Base-by-base conservation (phyloP, 148 eudicot species). In the Limonium bicolor region DNA sequence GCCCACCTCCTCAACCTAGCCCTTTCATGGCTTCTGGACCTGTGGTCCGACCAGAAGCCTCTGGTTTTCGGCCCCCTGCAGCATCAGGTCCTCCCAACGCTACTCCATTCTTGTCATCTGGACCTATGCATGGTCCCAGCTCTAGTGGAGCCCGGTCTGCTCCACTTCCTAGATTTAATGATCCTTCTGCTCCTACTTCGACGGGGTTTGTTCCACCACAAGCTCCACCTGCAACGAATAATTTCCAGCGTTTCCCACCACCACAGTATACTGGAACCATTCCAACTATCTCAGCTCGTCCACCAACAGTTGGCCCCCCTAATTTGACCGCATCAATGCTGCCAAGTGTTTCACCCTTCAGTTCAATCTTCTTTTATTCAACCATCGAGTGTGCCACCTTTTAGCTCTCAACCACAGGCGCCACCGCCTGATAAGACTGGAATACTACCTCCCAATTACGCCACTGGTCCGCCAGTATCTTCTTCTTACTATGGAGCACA, bases 21-120 rank as follows among this genome's bases (percentile, higher is more conserved):
- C 80, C 97, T 18, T 77, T 90, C 65, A 46, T 32, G 27, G 64
- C 88, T 28, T 60, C 87, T 36, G 67, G 72, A 37, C 83, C 90
- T 18, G 69, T 87, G 40, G 63, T 59, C 65, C 83, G 86, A 58
- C 51, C 74, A 33, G 79, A 71, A 17, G 65, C 73, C 35, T 53
- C 80, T 62, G 64, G 63, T 36, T 65, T 68, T 49, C 57, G 86
- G 62, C 72, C 94, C 18, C 63, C 62, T 20, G 51, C 75, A 27
- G 46, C 78, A 3, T 32, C 71, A 46, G 56, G 68, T 34, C 55
- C 84, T 19, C 56, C 61, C 34, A 37, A 31, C 56, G 27, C 63
- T 37, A 36, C 62, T 37, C 73, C 82, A 23, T 71, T 78, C 50
- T 56, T 68, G 14, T 43, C 77, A 14, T 45, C 73, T 53, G 74